Evolutionary conservation across 352 stramenopile species (phyloP).

Genomic region (Globisporangium lucens): DNA sequence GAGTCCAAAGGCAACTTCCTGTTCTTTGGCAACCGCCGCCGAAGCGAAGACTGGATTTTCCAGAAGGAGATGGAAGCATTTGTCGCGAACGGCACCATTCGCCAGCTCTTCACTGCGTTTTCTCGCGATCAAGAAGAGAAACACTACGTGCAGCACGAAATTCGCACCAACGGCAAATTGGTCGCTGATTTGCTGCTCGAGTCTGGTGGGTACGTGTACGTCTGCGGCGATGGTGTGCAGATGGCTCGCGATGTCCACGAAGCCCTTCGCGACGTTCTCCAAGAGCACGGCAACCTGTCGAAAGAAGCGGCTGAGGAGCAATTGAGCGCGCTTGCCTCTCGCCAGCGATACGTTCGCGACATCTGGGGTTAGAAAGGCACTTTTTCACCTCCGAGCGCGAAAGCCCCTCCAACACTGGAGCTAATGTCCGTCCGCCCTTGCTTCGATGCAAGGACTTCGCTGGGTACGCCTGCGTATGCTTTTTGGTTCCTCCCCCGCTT

Average conservation of each 20-base stretch:
- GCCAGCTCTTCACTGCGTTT: constrained; percentile 87
- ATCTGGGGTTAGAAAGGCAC: constrained; percentile 65
- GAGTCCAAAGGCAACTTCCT: constrained; percentile 74
- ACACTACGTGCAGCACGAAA: constrained; percentile 92
- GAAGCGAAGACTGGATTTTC: constrained; percentile 93
- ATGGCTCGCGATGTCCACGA: constrained; percentile 96
- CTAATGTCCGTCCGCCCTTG: neutral
- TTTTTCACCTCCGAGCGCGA: neutral
- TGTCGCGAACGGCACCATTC: constrained; percentile 66
- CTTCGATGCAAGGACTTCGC: neutral
- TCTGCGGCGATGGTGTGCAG: constrained; percentile 94
- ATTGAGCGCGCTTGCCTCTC: constrained; percentile 53
- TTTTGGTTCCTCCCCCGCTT: constrained; percentile 29
- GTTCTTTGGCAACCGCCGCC: constrained; percentile 93
- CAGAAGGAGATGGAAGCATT: constrained; percentile 81
- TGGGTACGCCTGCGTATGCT: neutral
- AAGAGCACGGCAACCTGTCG: constrained; percentile 50
- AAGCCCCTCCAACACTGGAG: neutral
- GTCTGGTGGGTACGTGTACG: constrained; percentile 85
- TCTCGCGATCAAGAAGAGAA: constrained; percentile 90
- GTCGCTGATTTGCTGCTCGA: constrained; percentile 80
- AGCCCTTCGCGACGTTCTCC: constrained; percentile 77
- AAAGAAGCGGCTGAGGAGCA: constrained; percentile 58
- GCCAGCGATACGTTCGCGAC: constrained; percentile 85
- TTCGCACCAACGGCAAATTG: constrained; percentile 50